phyloP scores from a whole-genome alignment of 768 basidiomycete species.

The Kwoniella sp. region DNA sequence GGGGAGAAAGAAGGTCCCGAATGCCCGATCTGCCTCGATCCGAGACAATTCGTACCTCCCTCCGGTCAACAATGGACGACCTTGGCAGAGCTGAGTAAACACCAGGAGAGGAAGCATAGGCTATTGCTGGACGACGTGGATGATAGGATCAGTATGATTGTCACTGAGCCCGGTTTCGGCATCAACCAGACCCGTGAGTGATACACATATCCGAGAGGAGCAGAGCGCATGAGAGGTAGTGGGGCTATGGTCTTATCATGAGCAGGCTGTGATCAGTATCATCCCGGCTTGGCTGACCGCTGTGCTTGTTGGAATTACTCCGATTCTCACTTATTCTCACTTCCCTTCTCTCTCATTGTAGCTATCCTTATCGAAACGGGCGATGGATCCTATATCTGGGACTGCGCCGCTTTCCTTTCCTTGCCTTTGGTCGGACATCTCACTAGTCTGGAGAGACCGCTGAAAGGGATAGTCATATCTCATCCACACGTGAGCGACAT shows the following conservation, averaged over 20 bases:
- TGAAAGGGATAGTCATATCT: slow-evolving; percentile 53
- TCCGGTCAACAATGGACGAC: slow-evolving; percentile 50
- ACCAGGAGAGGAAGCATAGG: slow-evolving; percentile 25
- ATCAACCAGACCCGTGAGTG: slow-evolving; percentile 54
- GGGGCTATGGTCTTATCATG: too few relatives aligned
- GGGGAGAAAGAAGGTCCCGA: neutral
- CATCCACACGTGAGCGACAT: slow-evolving; percentile 51
- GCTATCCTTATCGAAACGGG: slow-evolving; percentile 50
- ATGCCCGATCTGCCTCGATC: slow-evolving; percentile 44
- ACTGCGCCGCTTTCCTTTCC: slow-evolving; percentile 49
- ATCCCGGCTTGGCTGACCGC: too few relatives aligned
- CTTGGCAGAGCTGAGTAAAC: slow-evolving; percentile 33
- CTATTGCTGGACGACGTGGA: slow-evolving; percentile 45
- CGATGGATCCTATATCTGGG: slow-evolving; percentile 53
- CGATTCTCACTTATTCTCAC: too few relatives aligned
- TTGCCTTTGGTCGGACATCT: slow-evolving; percentile 36
- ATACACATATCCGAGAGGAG: neutral
- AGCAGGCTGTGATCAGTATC: too few relatives aligned
- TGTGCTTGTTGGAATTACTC: too few relatives aligned
- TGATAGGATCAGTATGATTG: slow-evolving; percentile 41
- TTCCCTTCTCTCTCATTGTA: too few relatives aligned
- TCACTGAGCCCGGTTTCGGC: slow-evolving; percentile 45
- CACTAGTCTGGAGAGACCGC: slow-evolving; percentile 28
- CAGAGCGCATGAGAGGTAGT: neutral
- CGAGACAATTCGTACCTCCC: slow-evolving; percentile 48